These are phyloP conservation scores for Stygiomarasmius scandens DNA, from an alignment of 1,284 basidiomycete species.

Conservation along the genomic window DNA sequence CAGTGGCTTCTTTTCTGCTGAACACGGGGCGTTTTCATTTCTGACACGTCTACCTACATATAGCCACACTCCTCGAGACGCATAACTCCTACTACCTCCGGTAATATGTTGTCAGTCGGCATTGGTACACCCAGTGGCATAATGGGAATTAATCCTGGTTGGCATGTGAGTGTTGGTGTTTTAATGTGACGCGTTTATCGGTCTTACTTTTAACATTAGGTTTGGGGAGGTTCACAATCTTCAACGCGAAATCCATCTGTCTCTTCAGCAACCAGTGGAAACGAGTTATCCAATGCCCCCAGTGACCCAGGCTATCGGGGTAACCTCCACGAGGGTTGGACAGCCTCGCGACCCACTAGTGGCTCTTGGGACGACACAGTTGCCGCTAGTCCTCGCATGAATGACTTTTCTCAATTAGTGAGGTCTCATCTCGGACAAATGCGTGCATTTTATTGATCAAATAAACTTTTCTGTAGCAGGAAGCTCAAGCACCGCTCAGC, in stretches of 20 bases:
- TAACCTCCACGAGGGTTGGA: conserved; percentile 55
- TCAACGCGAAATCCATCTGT: conserved; percentile 64
- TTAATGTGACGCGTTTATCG: conserved; percentile 13
- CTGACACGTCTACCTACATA: conserved; percentile 13
- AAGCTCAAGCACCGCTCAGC: conserved; percentile 38
- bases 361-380: conserved; percentile 65
- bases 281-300: conserved; percentile 50
- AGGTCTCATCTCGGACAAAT: conserved; percentile 19
- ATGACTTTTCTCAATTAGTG: conserved; percentile 52
- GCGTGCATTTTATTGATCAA: conserved; percentile 5
- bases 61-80: conserved; percentile 50
- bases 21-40: background rate
- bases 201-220: conserved; percentile 39
- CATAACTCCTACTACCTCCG: conserved; percentile 40
- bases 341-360: conserved; percentile 51
- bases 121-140: conserved; percentile 50
- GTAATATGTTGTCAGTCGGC: conserved; percentile 56
- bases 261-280: conserved; percentile 58
- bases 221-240: conserved; percentile 56
- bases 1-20: conserved; percentile 27
- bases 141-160: conserved; percentile 62
- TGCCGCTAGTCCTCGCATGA: conserved; percentile 46
- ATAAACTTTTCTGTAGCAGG: conserved; percentile 29
- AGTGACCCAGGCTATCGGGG: conserved; percentile 51
- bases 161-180: conserved; percentile 58